Percentiles rank a stretch among this genome's conserved stretches.
Conservation (phyloP, 2,329 filamentous ascomycete genomes). For the Penicillium glabrum region DNA sequence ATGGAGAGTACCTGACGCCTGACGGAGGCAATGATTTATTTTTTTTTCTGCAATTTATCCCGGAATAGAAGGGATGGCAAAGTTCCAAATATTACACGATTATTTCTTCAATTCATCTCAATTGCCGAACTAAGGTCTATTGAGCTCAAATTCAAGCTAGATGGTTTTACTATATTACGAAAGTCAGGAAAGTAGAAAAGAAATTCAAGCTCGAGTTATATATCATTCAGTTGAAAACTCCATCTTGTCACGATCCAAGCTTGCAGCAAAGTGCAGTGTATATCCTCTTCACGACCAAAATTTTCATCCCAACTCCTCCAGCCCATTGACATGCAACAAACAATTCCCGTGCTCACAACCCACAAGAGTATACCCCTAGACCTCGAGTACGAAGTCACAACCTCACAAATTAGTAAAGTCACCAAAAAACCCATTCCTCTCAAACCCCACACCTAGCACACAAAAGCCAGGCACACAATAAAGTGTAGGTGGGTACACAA, state of each 20-base stretch:
- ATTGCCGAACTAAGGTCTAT: background rate
- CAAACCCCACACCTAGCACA: slow-evolving; percentile 11
- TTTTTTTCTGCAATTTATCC: slow-evolving; percentile 12
- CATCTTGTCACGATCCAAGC: background rate
- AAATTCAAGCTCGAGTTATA: background rate
- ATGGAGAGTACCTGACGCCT: slow-evolving; percentile 41
- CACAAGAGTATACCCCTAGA: background rate
- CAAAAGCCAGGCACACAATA: background rate
- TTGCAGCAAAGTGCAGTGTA: background rate
- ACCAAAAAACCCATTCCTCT: slow-evolving; percentile 24
- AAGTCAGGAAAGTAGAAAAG: background rate
- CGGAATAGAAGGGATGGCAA: slow-evolving; percentile 16
- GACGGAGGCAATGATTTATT: slow-evolving; percentile 53
- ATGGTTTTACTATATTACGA: background rate
- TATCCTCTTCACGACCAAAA: background rate
- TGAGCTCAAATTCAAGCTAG: background rate
- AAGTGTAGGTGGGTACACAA: slow-evolving; percentile 1
- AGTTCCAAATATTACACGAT: slow-evolving; percentile 16
- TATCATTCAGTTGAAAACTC: background rate
- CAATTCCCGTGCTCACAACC: background rate
- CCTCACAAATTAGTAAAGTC: slow-evolving; percentile 39
- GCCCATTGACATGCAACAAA: background rate
- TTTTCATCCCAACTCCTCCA: background rate
- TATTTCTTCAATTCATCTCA: slow-evolving; percentile 23
- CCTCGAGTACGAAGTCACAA: slow-evolving; percentile 9